Evolutionary conservation across 2,329 filamentous ascomycete species (phyloP), one percentile per base, ranked within the genome.

Genomic region (Talaromyces piceae): DNA sequence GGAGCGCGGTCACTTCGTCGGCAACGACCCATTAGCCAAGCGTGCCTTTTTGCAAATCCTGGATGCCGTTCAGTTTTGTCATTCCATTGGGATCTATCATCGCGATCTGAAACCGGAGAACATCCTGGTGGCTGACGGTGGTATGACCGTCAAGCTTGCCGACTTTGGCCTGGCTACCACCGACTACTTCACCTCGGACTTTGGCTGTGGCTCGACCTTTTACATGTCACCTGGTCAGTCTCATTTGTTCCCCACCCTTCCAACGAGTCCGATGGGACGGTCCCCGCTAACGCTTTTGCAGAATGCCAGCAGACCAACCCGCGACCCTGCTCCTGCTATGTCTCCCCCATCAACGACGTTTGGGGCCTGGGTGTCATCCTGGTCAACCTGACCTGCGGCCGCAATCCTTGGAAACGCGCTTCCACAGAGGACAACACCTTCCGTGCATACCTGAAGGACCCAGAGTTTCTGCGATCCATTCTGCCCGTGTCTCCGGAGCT

Each of bases 311-410:
- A 89, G 62, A 79, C 84, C 52, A 77, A 78, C 72, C 85, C 75
- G 63, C 83, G 80, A 79, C 81, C 77, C 70, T 77, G 77, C 66
- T 77, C 86, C 26, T 91, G 81, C 70, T 98, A 98, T 71, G 84
- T 84, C 59, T 95, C 91, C 58, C 90, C 88, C 48, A 88, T 91
- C 52, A 98, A 97, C 74, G 93, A 98, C 71, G 84, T 97, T 61
- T 98, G 93, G 93, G 91, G 88, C 64, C 80, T 98, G n/a, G 93
- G 93, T 60, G 91, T 98, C 49, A 95, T 98, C 67, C 79, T 98
- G 55, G 90, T 98, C 62, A 98, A 98, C 76, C 78, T 98, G 59
- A 95, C 90, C 47, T 98, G 93, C 73, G 93, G 93, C 66, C 89
- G 93, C 68, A 98, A 98, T 73, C 93, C 93, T 54, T 98, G 93